A percentile compares a stretch with the other conserved stretches of the same genome.
phyloP scores from a whole-genome alignment of 2,329 filamentous ascomycete genomes.

The Colletotrichum falcatum region DNA sequence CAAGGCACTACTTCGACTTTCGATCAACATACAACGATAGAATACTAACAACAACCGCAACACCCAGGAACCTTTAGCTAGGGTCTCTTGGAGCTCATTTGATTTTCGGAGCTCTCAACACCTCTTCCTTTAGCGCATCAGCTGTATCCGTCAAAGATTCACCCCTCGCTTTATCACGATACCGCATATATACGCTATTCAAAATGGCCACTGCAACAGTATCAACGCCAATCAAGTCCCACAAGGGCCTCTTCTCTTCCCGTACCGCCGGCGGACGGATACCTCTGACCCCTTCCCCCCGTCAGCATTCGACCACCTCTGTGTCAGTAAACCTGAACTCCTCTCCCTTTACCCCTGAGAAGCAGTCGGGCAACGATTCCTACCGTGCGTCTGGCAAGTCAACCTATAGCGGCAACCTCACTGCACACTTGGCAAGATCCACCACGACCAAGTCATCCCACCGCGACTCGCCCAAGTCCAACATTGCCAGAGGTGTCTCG shows the following conservation, averaged over 20 bases:
- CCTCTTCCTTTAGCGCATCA: slow-evolving; percentile 55
- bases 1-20: slow-evolving; percentile 60
- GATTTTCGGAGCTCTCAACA: slow-evolving; percentile 56
- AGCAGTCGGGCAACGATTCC: slow-evolving; percentile 61
- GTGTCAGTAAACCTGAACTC: slow-evolving; percentile 67
- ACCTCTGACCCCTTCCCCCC: slow-evolving; percentile 92
- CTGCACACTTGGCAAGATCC: slow-evolving; percentile 81
- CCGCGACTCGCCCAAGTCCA: slow-evolving; percentile 94
- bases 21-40: slow-evolving; percentile 57
- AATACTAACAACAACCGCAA: slow-evolving; percentile 58
- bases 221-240: slow-evolving; percentile 94
- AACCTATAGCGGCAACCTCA: slow-evolving; percentile 83
- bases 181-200: slow-evolving; percentile 49
- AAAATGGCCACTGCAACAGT: slow-evolving; percentile 85
- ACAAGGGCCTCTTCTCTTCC: slow-evolving; percentile 90
- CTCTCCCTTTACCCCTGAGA: slow-evolving; percentile 84
- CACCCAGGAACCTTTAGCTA: slow-evolving; percentile 69
- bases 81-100: slow-evolving; percentile 70
- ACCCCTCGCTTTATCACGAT: slow-evolving; percentile 52
- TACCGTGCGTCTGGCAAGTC: slow-evolving; percentile 72
- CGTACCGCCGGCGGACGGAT: slow-evolving; percentile 95
- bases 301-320: slow-evolving; percentile 66
- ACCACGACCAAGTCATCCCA: slow-evolving; percentile 72
- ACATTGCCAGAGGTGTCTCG: slow-evolving; percentile 81
- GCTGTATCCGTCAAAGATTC: slow-evolving; percentile 60